phyloP scores from a whole-genome alignment of 208 protist species.

The Leishmania arabica region DNA sequence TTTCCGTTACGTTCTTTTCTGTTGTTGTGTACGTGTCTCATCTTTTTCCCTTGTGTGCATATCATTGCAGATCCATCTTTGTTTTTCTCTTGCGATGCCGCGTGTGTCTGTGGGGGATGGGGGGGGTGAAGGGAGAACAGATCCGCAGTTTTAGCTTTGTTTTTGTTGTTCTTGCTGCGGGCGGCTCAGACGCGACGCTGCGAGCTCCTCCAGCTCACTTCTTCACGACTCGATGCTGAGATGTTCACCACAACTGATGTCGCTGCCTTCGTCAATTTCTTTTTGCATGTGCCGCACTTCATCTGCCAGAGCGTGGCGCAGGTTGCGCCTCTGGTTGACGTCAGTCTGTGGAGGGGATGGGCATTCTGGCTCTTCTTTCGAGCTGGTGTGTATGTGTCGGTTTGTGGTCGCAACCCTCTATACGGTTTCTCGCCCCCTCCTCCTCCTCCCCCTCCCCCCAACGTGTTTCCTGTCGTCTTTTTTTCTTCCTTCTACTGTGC shows the following conservation, averaged over 20 bases:
- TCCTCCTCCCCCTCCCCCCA: no score
- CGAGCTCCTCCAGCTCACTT: neutral
- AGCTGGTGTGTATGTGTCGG: neutral
- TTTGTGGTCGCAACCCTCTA: neutral
- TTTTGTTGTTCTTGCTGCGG: no score
- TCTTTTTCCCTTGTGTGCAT: neutral
- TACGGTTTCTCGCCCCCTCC: neutral
- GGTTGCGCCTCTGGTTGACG: neutral
- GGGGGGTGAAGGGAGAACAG: neutral
- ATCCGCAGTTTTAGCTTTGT: neutral
- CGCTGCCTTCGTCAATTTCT: neutral
- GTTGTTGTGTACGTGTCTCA: neutral
- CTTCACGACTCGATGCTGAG: neutral
- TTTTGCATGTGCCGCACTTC: neutral
- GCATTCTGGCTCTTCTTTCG: neutral
- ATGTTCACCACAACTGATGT: slow-evolving; percentile 7
- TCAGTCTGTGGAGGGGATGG: slow-evolving; percentile 4
- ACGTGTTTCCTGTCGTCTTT: neutral
- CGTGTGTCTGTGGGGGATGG: neutral
- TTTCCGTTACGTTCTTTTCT: neutral
- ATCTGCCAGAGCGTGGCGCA: slow-evolving; percentile 8
- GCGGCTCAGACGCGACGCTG: neutral
- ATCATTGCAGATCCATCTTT: neutral
- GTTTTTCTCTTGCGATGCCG: neutral
- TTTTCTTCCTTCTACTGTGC: neutral